Evolutionary conservation across 2,329 filamentous ascomycete species (phyloP).

Genomic region (Phyllosticta paracitricarpa): DNA sequence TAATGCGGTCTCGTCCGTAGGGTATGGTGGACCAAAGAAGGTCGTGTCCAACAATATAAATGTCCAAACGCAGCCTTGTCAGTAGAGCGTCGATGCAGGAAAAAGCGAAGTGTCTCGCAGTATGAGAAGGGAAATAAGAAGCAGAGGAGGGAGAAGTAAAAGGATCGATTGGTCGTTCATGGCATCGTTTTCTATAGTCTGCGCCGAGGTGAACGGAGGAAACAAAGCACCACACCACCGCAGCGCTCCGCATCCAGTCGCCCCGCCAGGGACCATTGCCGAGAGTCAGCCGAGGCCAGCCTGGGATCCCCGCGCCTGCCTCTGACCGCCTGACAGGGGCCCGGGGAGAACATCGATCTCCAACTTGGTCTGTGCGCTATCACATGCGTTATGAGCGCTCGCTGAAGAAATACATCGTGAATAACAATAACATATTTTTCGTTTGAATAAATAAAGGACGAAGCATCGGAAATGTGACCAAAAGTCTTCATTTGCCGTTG

Average conservation of each 20-base stretch:
- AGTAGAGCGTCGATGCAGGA: neutral
- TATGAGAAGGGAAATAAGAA: neutral
- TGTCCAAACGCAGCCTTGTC: neutral
- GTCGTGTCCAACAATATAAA: neutral
- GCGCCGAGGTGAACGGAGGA: neutral
- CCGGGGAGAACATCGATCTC: neutral
- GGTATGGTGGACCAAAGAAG: neutral
- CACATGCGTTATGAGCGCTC: neutral
- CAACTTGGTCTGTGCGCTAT: neutral
- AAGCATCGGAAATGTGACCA: no score
- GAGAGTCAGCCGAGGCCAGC: neutral
- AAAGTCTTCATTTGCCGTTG: no score
- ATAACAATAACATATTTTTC: neutral
- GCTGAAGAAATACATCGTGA: neutral
- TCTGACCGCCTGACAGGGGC: neutral
- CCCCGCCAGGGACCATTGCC: neutral
- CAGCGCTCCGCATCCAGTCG: neutral
- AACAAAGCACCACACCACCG: neutral
- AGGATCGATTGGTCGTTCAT: neutral
- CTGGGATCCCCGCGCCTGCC: neutral
- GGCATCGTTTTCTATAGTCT: neutral
- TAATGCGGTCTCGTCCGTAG: neutral
- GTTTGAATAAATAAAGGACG: neutral
- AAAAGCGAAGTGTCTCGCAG: neutral
- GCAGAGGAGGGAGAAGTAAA: neutral